Base-by-base conservation (phyloP, 768 basidiomycete genomes). In the Russula sp. region DNA sequence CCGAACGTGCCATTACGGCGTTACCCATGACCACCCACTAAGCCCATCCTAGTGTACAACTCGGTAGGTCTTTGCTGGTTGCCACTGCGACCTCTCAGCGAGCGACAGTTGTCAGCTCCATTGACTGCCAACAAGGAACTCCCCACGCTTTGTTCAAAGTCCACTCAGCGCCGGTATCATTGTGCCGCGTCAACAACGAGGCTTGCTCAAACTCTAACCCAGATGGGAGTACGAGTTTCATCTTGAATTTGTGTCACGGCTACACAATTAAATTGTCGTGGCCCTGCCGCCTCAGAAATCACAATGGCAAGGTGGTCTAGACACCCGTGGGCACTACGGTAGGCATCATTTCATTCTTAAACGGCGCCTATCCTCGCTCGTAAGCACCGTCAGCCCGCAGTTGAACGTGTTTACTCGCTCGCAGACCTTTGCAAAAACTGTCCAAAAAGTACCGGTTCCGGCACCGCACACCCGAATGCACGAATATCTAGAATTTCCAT, bases 171-270 rank as follows among this genome's bases (percentile, higher is more conserved):
- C 49, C 35, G 41, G 32, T 35, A 3, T 29, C 25, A 41, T 48
- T 45, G 57, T 58, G 50, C 36, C 51, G 51, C n/a, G 38, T 53
- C 42, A 59, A 38, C 42, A 59, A 38, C 11, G 50, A 49, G 50
- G 50, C 58, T 56, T 11, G 29, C 8, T 18, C 25, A 36, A 53
- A 56, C 22, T 51, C 34, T 59, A 51, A 51, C 58, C 42, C 5
- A 22, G 34, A 53, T 59, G n/a, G 35, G 51, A 53, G 18, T 22
- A 1, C 25, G 1, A 3, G 50, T 36, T 43, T 59, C 50, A 59
- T 43, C 11, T 38, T 20, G 38, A 9, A 45, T 20, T 20, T 13
- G 20, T 38, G 13, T 22, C 10, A 5, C 50, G 20, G 32, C 29
- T 34, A 35, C 29, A 16, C 32, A 36, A 52, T 36, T 18, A 8